These are phyloP conservation scores for Rhizoclosmatium globosum DNA, from an alignment of 192 early-diverging fungal genomes.

Conservation along the genomic window DNA sequence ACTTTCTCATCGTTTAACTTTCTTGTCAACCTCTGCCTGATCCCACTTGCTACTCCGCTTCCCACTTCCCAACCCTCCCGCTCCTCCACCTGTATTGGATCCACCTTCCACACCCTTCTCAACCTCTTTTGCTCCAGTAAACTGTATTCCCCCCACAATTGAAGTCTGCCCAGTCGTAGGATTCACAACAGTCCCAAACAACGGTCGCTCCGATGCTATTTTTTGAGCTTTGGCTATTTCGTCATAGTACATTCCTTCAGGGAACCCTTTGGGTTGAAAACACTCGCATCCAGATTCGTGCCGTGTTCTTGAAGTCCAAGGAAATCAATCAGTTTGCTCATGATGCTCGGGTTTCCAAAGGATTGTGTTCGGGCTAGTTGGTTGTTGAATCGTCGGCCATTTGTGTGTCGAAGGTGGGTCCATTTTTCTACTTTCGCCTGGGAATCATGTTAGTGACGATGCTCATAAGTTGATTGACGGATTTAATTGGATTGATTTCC, in stretches of 20 bases:
- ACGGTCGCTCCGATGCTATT: background rate
- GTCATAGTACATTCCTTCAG: slow-evolving; percentile 63
- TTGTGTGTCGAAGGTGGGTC: slow-evolving; percentile 62
- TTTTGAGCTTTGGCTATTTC: slow-evolving; percentile 43
- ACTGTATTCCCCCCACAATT: background rate
- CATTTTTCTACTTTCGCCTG: slow-evolving; percentile 83
- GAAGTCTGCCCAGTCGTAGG: background rate
- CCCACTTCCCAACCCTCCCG: background rate
- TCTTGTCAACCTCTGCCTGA: too few relatives aligned
- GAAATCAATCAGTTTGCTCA: slow-evolving; percentile 85
- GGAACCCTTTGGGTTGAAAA: slow-evolving; percentile 77
- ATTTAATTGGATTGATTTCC: background rate
- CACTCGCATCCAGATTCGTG: slow-evolving; percentile 73
- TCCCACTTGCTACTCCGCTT: slow-evolving; percentile 21
- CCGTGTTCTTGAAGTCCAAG: slow-evolving; percentile 84
- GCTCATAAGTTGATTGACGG: too few relatives aligned
- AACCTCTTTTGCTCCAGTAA: too few relatives aligned
- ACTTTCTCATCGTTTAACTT: too few relatives aligned
- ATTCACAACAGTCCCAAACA: background rate
- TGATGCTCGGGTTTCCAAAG: slow-evolving; percentile 92
- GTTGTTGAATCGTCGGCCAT: slow-evolving; percentile 84
- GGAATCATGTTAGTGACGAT: background rate
- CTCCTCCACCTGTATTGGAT: too few relatives aligned
- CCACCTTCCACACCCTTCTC: too few relatives aligned
- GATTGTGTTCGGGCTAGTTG: slow-evolving; percentile 83